Evolutionary conservation across 495 filamentous ascomycete genomes (phyloP).

Genomic region (Podospora bellae-mahoneyi): DNA sequence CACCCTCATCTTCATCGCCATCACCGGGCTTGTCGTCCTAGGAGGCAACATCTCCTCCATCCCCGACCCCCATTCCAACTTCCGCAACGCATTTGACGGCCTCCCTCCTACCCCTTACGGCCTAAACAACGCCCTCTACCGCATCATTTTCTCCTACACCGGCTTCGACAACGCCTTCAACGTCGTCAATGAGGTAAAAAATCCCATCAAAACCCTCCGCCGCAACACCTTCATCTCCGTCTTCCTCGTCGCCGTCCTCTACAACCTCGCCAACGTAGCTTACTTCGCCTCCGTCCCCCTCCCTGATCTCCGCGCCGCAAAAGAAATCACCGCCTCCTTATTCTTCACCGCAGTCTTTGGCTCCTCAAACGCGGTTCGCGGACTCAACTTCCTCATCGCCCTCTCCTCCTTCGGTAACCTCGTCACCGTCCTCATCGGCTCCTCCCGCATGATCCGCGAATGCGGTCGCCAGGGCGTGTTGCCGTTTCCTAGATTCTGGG

Average conservation of each 20-base stretch:
- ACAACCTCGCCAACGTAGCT: slow-evolving; percentile 60
- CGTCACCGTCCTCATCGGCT: slow-evolving; percentile 55
- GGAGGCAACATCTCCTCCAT: slow-evolving; percentile 55
- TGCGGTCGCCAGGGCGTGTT: slow-evolving; percentile 63
- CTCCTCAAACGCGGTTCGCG: slow-evolving; percentile 44
- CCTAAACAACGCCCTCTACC: slow-evolving; percentile 57
- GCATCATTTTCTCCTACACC: slow-evolving; percentile 61
- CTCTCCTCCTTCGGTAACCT: slow-evolving; percentile 64
- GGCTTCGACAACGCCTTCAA: slow-evolving; percentile 63
- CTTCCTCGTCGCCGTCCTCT: slow-evolving; percentile 49
- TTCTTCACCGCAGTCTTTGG: slow-evolving; percentile 64
- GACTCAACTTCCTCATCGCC: slow-evolving; percentile 59
- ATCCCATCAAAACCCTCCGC: slow-evolving; percentile 55
- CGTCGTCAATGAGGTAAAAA: slow-evolving; percentile 65
- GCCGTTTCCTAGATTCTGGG: slow-evolving; percentile 61
- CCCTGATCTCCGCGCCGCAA: slow-evolving; percentile 49
- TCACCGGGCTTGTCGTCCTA: slow-evolving; percentile 59
- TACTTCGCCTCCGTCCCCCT: slow-evolving; percentile 59
- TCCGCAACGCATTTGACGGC: slow-evolving; percentile 55
- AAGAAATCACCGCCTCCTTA: slow-evolving; percentile 53
- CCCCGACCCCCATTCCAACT: slow-evolving; percentile 55
- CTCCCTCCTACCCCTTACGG: slow-evolving; percentile 43
- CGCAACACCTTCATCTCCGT: slow-evolving; percentile 47
- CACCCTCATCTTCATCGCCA: slow-evolving; percentile 56
- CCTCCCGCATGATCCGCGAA: slow-evolving; percentile 58